Base-by-base conservation (phyloP, 495 filamentous ascomycete genomes). In the Hypoxylon cercidicola region DNA sequence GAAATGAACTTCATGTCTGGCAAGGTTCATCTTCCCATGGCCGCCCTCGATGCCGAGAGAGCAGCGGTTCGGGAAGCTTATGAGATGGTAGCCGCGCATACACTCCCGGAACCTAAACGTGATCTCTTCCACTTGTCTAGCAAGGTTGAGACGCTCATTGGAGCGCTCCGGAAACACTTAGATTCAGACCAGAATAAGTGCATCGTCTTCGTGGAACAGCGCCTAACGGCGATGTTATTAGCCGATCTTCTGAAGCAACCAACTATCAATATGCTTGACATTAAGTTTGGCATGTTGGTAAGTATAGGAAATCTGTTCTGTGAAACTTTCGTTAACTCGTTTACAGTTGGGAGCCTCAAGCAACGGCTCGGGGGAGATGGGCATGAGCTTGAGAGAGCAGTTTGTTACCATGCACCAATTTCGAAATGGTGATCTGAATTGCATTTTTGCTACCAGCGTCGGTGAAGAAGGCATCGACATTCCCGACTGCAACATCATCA, bases 391-490 rank as follows among this genome's bases (percentile, higher is more conserved):
- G 52, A 83, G 87, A 12, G 81, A 91, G 43, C 94, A 98, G 69
- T 85, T 97, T 58, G 64, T 91, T 43, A 89, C 88, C 0, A 82
- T 97, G 56, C 78, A 85, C 53, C 89, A 85, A 53, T 98, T 99
- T 72, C 85, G 90, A 62, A 87, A 84, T 47, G 91, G 93, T 18
- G 86, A 88, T 13, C 59, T 96, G 12, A 98, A 98, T 70, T 97
- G 94, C 68, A 79, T 99, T 49, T 89, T 97, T 73, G 89, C 93
- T 34, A 97, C 95, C 3, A 93, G 92, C 1, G 90, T 97, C 3
- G 95, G 90, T 1, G 95, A 99, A 74, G 95, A 99, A 75, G 95
- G 95, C 4, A 85, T 99, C 30, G 95, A 99, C 76, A 93, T 98
- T 43, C 93, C 94, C 0, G 92, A 97, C 66, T 99, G 95, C 81